Evolutionary conservation across 768 basidiomycete species (phyloP).

Genomic region (Tulasnella sp.): DNA sequence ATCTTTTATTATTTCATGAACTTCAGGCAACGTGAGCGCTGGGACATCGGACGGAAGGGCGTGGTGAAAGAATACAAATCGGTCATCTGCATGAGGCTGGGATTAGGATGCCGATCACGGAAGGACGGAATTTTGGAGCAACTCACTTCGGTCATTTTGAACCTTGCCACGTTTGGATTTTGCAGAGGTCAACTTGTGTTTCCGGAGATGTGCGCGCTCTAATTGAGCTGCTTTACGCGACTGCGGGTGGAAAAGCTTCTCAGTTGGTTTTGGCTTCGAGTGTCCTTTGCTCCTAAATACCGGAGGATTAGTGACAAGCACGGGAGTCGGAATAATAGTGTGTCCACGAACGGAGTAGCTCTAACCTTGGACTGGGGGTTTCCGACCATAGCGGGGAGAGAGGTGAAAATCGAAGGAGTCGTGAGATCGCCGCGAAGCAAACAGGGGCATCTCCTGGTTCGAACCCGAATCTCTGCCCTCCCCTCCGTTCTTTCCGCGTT

Average conservation of each 20-base stretch:
- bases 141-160: constrained; percentile 51
- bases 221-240: constrained; percentile 81
- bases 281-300: constrained; percentile 13
- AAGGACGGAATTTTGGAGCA: background rate
- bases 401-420: constrained; percentile 7
- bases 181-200: constrained; percentile 59
- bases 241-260: constrained; percentile 77
- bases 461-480: background rate
- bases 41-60: constrained; percentile 59
- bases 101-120: constrained; percentile 10
- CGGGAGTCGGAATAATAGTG: background rate
- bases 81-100: constrained; percentile 48
- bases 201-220: constrained; percentile 61
- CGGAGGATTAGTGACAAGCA: background rate
- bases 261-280: constrained; percentile 43
- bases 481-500: background rate
- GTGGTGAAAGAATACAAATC: constrained; percentile 73
- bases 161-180: constrained; percentile 57
- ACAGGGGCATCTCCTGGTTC: constrained; percentile 1
- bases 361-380: constrained; percentile 1
- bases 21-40: constrained; percentile 56
- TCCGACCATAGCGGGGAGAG: background rate
- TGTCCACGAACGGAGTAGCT: background rate
- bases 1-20: constrained; percentile 62
- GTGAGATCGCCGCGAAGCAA: constrained; percentile 6